Evolutionary conservation across 1,139 yeast species (phyloP), one percentile per base, ranked within the genome.

Genomic region (Geotrichum phurueaensis): DNA sequence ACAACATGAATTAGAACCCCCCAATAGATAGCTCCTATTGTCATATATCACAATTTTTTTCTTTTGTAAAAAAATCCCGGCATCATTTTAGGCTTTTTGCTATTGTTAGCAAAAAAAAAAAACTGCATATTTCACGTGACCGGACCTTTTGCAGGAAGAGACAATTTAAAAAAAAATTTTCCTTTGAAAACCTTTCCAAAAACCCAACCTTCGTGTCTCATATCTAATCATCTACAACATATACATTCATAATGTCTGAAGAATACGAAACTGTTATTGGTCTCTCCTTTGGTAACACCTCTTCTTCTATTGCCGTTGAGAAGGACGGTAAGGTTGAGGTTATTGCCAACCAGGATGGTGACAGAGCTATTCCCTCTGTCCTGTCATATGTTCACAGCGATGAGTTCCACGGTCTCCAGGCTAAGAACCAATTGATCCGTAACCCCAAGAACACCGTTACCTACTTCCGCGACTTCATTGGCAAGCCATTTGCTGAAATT

Each of bases 311-410:
- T 75, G 97, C 98, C 53, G 89, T 88, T 73, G 91, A 92, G 67
- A 84, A 80, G 71, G 97, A 92, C 69, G 96, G 96, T 63, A 89
- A 88, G 75, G 96, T 91, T 64, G 97, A 94, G 72, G 96, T 94
- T 66, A 94, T 94, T 75, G 99, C 99, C 69, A 94, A 94, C 83
- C 97, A 96, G 69, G 99, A 94, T 73, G 99, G 99, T 75, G 99
- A 95, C 78, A 91, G 99, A 79, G 83, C 95, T 64, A 94, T 94
- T 73, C 97, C 98, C 65, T 88, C 98, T 27, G 89, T 89, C 61
- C 81, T 94, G 66, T 86, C 98, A 18, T 94, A 92, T 75, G 91
- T 91, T 64, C 97, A 96, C 65, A 86, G 83, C 60, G 98, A 94
- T 74, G 99, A 94, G 79, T 94, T 89, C 78, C 97, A 94, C 74